Evolutionary conservation across 139 green algal species (phyloP), one percentile per base, ranked within the genome.

Genomic region (Edaphochlamys debaryana): DNA sequence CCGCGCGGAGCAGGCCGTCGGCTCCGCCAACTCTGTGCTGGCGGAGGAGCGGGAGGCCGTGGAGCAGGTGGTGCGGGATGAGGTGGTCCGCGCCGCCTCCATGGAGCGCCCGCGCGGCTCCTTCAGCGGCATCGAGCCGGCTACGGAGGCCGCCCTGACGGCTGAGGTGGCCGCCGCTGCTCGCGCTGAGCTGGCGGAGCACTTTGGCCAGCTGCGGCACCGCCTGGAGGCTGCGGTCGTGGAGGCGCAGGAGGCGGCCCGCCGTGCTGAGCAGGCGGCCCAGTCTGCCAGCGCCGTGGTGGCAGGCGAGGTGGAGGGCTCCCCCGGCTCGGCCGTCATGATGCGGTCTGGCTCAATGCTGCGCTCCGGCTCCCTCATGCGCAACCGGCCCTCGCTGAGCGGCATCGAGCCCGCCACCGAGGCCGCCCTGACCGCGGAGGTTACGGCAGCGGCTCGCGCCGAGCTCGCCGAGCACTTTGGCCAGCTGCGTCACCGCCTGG

Each of bases 121-220:
- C n/a, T n/a, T n/a, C n/a, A n/a, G n/a, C n/a, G n/a, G n/a, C n/a
- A 13, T 54, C 45, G 11, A 54, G 45, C 45, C 71, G 17, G 32
- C 50, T 1, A 23, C 34, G 22, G 71, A 52, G 34, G 52, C 52
- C 1, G 34, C 66, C 19, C 71, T 79, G 25, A 52, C 71, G 0
- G 52, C 52, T 6, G 45, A 79, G 38, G 71, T 79, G 52, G 52
- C 71, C 15, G 52, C 71, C 23, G 54, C 71, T 34, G 71, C 71
- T 23, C 66, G 38, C 48, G 71, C 50, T 23, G n/a, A 79, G 22
- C 52, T 79, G 11, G 70, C 66, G n/a, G 70, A 79, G 45, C 71
- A 68, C 20, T 68, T 79, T 7, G 71, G 71, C 17, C 71, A 58
- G 54, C 73, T 80, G 73, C 38, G 73, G 56, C 37, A 80, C 3